Evolutionary conservation across 1,284 basidiomycete genomes (phyloP), one percentile per base, ranked within the genome.

Genomic region (Apiotrichum gamsii): DNA sequence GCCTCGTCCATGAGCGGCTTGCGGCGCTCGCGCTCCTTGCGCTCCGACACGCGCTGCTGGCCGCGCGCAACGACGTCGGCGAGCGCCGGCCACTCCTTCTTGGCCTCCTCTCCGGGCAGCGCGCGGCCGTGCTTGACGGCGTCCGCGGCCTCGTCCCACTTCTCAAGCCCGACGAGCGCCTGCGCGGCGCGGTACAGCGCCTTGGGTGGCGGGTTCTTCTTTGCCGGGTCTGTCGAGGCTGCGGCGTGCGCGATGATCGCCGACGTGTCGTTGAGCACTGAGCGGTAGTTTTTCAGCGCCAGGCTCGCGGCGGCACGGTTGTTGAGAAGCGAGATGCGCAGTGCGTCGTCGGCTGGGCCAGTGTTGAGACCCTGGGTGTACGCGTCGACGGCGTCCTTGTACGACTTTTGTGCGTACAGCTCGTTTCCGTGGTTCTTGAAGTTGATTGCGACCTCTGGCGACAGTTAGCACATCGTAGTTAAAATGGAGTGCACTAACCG

Each of bases 361-460:
- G 86, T 87, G 40, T 94, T 85, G 24, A 98, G 65, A 0, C 85
- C 94, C 64, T 94, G 87, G 0, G 84, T 83, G 70, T 97, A 98
- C 66, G 97, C 96, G 0, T 82, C 81, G 10, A 84, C 57, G 2
- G 94, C 94, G 67, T 98, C 93, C 24, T 84, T 79, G 70, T 82
- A 88, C 39, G 88, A 80, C 65, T 87, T 89, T 19, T 84, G 84
- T 53, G 82, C 83, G 74, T 88, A 96, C 62, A 95, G 90, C 48
- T 91, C 88, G 68, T 96, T 96, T 3, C 90, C 94, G 69, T 96
- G 90, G 45, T 87, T 81, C 70, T 96, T 96, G 73, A 96, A 96
- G 67, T 88, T 93, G 53, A 81, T 76, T 0, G 93, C 90, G 57
- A 90, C 78, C 70, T 98, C 94, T 94, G 59, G 11, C n/a, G 18